Evolutionary conservation across 2,329 filamentous ascomycete species (phyloP).

Genomic region (Dryadomyces quercus-mongolicae): DNA sequence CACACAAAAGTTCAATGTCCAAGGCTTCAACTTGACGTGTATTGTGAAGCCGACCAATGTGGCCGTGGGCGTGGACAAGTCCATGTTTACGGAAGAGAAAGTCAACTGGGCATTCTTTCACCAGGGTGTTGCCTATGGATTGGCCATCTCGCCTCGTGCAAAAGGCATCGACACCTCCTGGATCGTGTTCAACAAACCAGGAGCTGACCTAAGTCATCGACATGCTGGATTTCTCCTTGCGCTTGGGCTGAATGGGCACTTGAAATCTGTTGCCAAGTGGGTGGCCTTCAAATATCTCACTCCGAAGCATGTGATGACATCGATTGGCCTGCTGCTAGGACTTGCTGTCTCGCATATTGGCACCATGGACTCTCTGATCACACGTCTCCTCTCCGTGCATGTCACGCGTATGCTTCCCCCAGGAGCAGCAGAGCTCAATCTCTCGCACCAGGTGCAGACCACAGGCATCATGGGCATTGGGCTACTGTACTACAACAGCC

Average conservation of each 20-base stretch:
- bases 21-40: conserved; percentile 85
- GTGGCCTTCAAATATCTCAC: conserved; percentile 99
- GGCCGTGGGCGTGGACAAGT: conserved; percentile 84
- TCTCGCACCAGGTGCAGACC: conserved; percentile 87
- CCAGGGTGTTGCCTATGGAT: conserved; percentile 81
- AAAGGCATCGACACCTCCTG: conserved; percentile 96
- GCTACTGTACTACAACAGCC: conserved; percentile 83
- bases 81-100: conserved; percentile 84
- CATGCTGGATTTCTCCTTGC: conserved; percentile 90
- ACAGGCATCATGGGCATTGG: conserved; percentile 97
- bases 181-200: conserved; percentile 96
- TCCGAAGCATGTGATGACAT: conserved; percentile 98
- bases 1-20: conserved; percentile 82
- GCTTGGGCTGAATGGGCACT: conserved; percentile 82
- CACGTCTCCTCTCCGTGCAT: conserved; percentile 84
- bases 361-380: conserved; percentile 94
- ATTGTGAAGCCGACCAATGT: conserved; percentile 86
- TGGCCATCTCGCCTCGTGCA: conserved; percentile 80
- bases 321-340: conserved; percentile 84
- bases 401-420: conserved; percentile 88
- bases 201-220: conserved; percentile 78
- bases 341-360: conserved; percentile 89
- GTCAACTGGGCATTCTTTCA: conserved; percentile 99
- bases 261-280: conserved; percentile 94
- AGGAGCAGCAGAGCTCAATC: conserved; percentile 85